These are phyloP conservation scores for Suillus subluteus DNA, from an alignment of 768 basidiomycete genomes.

Conservation along the genomic window DNA sequence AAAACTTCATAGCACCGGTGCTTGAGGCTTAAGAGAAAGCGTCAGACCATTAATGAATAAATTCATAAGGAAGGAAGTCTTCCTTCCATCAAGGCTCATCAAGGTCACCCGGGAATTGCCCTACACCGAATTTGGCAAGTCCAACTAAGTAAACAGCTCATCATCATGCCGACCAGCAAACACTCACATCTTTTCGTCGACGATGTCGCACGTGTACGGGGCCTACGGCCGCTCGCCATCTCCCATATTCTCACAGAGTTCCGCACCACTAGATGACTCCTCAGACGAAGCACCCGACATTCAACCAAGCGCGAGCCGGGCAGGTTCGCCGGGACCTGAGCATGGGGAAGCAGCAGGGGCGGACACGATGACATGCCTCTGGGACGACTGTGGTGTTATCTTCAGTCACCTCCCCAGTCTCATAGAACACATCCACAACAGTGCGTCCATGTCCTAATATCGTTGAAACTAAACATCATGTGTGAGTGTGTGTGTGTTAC, in stretches of 20 bases:
- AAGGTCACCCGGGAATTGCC: background rate
- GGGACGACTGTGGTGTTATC: constrained; percentile 80
- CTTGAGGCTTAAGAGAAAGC: no score
- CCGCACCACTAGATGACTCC: constrained; percentile 32
- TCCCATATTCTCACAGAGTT: constrained; percentile 41
- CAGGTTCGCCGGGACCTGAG: constrained; percentile 25
- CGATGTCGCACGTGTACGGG: constrained; percentile 29
- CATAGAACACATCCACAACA: constrained; percentile 82
- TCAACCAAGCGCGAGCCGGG: constrained; percentile 15
- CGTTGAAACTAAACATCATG: background rate
- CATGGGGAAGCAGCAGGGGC: constrained; percentile 28
- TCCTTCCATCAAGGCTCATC: no score
- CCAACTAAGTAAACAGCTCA: background rate
- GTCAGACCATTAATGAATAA: no score
- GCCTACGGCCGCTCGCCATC: constrained; percentile 45
- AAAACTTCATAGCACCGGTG: no score
- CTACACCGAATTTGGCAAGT: background rate
- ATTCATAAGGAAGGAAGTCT: no score
- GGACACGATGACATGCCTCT: constrained; percentile 77
- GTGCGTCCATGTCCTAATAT: constrained; percentile 45
- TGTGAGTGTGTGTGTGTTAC: constrained; percentile 5
- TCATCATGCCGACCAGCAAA: background rate
- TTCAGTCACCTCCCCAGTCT: constrained; percentile 75
- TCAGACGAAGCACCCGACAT: constrained; percentile 27
- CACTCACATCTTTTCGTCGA: constrained; percentile 8